Conservation (phyloP, 768 basidiomycete genomes). For the Mycena amicta region DNA sequence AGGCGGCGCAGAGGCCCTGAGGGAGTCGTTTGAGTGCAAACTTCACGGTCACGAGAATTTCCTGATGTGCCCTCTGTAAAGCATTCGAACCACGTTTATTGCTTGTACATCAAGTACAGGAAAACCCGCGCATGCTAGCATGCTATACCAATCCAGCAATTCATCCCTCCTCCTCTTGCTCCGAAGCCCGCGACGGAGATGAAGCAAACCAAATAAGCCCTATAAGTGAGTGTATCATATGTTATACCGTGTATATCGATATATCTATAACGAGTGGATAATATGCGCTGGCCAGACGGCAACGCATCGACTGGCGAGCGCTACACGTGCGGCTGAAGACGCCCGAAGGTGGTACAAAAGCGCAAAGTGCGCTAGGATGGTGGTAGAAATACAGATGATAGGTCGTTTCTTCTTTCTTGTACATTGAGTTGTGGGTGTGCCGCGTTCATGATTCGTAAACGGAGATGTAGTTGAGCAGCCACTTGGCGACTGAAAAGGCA, state of each 20-base stretch:
- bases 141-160: background rate
- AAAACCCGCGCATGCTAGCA: background rate
- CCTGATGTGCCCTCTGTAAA: no score
- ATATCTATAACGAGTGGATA: background rate
- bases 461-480: constrained; percentile 59
- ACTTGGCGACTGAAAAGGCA: constrained; percentile 48
- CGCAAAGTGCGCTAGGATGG: no score
- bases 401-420: constrained; percentile 17
- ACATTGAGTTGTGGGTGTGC: background rate
- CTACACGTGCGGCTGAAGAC: no score
- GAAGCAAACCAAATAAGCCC: background rate
- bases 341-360: no score
- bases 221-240: background rate
- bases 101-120: no score
- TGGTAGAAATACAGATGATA: constrained; percentile 9
- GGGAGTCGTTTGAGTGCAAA: no score
- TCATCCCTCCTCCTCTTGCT: no score
- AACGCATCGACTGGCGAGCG: background rate
- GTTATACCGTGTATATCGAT: background rate
- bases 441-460: constrained; percentile 42
- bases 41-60: no score
- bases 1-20: no score
- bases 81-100: no score
- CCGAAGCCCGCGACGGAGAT: background rate
- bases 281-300: background rate